Percentiles rank a stretch among this genome's conserved stretches.
These are phyloP conservation scores for Hevea brasiliensis DNA, from an alignment of 345 rosid genomes.

Conservation along the genomic window DNA sequence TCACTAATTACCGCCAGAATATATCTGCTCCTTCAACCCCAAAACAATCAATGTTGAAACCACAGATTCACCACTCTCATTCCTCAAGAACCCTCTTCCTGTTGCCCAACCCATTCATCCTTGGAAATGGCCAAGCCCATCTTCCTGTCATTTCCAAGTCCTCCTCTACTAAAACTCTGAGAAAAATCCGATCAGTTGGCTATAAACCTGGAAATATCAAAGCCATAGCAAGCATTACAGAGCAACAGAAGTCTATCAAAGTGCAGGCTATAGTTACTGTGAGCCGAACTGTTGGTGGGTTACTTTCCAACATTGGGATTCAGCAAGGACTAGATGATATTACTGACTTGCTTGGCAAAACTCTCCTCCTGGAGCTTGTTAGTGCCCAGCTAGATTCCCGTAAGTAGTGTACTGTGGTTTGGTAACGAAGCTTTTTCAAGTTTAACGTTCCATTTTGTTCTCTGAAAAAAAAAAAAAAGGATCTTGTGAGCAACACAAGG, in stretches of 20 bases:
- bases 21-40: no score
- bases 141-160: conserved; percentile 12
- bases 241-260: not conserved
- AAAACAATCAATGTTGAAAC: no score
- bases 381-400: conserved; percentile 56
- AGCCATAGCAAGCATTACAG: conserved; percentile 11
- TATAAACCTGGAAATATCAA: conserved; percentile 7
- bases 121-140: conserved; percentile 21
- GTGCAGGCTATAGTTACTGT: conserved; percentile 43
- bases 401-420: conserved; percentile 32
- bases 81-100: conserved; percentile 10
- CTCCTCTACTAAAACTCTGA: not conserved
- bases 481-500: no score
- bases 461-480: no score
- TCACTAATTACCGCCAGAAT: no score
- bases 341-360: conserved; percentile 46
- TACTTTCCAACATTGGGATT: conserved; percentile 28
- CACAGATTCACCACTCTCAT: conserved; percentile 25
- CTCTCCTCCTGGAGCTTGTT: conserved; percentile 55
- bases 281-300: conserved; percentile 26
- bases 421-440: no score
- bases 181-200: conserved; percentile 12
- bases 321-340: conserved; percentile 38
- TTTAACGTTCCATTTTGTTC: no score
- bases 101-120: conserved; percentile 31